A percentile compares a stretch with the other conserved stretches of the same genome.
These are phyloP conservation scores for Komagataella ulmi DNA, from an alignment of 805 yeast species.

Conservation along the genomic window DNA sequence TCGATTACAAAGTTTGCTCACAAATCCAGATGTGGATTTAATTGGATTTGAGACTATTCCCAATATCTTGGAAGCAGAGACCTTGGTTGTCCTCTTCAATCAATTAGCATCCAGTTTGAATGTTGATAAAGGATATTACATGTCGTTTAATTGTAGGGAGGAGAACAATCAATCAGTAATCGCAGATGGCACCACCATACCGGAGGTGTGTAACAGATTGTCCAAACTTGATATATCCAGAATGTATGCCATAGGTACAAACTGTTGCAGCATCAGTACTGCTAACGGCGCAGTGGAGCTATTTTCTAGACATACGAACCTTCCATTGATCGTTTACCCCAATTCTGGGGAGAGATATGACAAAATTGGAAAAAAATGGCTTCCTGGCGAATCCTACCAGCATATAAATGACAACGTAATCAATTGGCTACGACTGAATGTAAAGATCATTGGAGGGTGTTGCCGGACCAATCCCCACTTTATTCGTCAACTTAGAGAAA, in stretches of 20 bases:
- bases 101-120: slow-evolving; percentile 7
- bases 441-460: slow-evolving; percentile 60
- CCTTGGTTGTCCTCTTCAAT: slow-evolving; percentile 27
- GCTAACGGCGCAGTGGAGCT: slow-evolving; percentile 3
- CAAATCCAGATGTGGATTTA: slow-evolving; percentile 32
- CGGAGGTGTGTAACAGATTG: slow-evolving; percentile 15
- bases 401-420: slow-evolving; percentile 10
- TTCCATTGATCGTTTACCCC: slow-evolving; percentile 51
- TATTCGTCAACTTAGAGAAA: slow-evolving; percentile 12
- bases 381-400: slow-evolving; percentile 5
- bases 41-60: slow-evolving; percentile 70
- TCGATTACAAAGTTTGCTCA: slow-evolving; percentile 24
- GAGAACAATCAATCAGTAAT: slow-evolving; percentile 13
- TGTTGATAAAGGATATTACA: slow-evolving; percentile 6
- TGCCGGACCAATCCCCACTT: slow-evolving; percentile 53
- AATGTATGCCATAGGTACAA: slow-evolving; percentile 47
- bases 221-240: slow-evolving; percentile 11
- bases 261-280: slow-evolving; percentile 37
- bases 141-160: slow-evolving; percentile 27
- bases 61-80: slow-evolving; percentile 38
- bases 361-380: slow-evolving; percentile 30
- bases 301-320: slow-evolving; percentile 5
- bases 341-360: slow-evolving; percentile 64
- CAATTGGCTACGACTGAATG: slow-evolving; percentile 26
- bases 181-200: slow-evolving; percentile 37